A percentile compares a stretch with the other conserved stretches of the same genome.
Conservation (phyloP, 768 basidiomycete species). For the Suillus paluster region DNA sequence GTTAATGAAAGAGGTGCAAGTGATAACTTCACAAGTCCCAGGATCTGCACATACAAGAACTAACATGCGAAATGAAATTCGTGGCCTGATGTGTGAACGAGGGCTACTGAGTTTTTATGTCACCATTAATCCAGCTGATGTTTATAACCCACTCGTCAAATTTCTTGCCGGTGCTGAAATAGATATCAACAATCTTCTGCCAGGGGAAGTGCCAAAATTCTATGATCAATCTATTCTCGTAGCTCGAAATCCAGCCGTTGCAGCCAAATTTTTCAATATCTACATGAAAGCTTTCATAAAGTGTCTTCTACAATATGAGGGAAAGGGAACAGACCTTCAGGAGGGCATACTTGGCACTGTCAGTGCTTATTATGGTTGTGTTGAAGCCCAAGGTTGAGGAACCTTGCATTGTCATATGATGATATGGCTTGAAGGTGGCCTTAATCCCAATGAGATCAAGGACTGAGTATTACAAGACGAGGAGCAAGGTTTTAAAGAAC, state of each 20-base stretch:
- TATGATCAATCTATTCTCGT: slow-evolving; percentile 39
- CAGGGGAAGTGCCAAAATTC: slow-evolving; percentile 32
- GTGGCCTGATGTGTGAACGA: slow-evolving; percentile 34
- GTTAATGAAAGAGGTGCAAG: slow-evolving; percentile 27
- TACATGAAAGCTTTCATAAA: slow-evolving; percentile 42
- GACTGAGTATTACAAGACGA: slow-evolving; percentile 9
- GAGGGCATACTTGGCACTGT: slow-evolving; percentile 39
- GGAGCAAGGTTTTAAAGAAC: slow-evolving; percentile 21
- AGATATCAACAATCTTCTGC: slow-evolving; percentile 36
- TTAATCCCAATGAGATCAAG: slow-evolving; percentile 37
- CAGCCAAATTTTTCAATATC: slow-evolving; percentile 47
- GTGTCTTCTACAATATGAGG: slow-evolving; percentile 29
- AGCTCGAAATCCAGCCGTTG: slow-evolving; percentile 44
- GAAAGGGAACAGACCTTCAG: slow-evolving; percentile 9
- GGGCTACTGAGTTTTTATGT: slow-evolving; percentile 47
- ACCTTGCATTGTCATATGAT: slow-evolving; percentile 47
- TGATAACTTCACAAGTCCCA: slow-evolving; percentile 19
- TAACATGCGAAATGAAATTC: slow-evolving; percentile 43
- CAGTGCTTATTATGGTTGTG: slow-evolving; percentile 44
- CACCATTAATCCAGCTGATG: slow-evolving; percentile 50
- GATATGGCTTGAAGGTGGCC: slow-evolving; percentile 41
- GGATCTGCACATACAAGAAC: slow-evolving; percentile 36
- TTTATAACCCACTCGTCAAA: slow-evolving; percentile 46
- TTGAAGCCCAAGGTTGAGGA: slow-evolving; percentile 44
- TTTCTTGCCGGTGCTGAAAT: slow-evolving; percentile 42